Conservation (phyloP, 2,329 filamentous ascomycete species). For the Alternaria dauci region DNA sequence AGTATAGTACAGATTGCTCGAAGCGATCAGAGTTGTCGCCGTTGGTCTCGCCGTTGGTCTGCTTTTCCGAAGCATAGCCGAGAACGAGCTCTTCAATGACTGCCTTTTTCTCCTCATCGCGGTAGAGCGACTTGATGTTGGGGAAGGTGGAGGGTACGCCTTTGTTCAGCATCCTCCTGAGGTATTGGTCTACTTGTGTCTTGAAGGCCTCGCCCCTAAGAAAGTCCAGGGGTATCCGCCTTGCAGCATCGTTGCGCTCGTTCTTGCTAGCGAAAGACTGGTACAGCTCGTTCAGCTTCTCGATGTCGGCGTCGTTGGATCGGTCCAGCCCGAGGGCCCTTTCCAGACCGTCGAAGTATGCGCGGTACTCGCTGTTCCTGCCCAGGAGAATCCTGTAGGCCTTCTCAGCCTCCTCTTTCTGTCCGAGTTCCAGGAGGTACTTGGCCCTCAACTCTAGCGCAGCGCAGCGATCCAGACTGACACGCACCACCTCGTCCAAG, state of each 20-base stretch:
- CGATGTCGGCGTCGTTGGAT: slow-evolving; percentile 69
- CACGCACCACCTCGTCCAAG: slow-evolving; percentile 77
- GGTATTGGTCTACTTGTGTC: slow-evolving; percentile 77
- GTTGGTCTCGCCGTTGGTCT: slow-evolving; percentile 61
- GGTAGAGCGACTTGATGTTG: slow-evolving; percentile 93
- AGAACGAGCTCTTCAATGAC: slow-evolving; percentile 78
- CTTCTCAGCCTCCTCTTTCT: slow-evolving; percentile 79
- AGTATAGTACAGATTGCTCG: slow-evolving; percentile 84
- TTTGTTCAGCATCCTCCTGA: slow-evolving; percentile 86
- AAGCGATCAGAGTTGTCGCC: slow-evolving; percentile 67
- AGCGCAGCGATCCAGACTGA: slow-evolving; percentile 82
- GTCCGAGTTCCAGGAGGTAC: slow-evolving; percentile 80
- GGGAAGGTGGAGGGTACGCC: slow-evolving; percentile 96
- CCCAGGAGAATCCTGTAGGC: slow-evolving; percentile 84
- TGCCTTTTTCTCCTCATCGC: slow-evolving; percentile 78
- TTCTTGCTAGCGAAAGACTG: slow-evolving; percentile 82
- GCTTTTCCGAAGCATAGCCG: slow-evolving; percentile 73
- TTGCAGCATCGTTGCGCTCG: slow-evolving; percentile 83
- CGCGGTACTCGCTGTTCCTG: slow-evolving; percentile 85
- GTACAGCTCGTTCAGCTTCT: slow-evolving; percentile 79
- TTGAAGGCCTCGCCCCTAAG: slow-evolving; percentile 81
- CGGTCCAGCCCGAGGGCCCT: slow-evolving; percentile 70
- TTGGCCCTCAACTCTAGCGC: slow-evolving; percentile 86
- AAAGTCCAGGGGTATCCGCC: slow-evolving; percentile 89
- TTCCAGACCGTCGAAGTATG: slow-evolving; percentile 83